Base-by-base conservation (phyloP, 495 filamentous ascomycete genomes). In the Xylaria intraflava region DNA sequence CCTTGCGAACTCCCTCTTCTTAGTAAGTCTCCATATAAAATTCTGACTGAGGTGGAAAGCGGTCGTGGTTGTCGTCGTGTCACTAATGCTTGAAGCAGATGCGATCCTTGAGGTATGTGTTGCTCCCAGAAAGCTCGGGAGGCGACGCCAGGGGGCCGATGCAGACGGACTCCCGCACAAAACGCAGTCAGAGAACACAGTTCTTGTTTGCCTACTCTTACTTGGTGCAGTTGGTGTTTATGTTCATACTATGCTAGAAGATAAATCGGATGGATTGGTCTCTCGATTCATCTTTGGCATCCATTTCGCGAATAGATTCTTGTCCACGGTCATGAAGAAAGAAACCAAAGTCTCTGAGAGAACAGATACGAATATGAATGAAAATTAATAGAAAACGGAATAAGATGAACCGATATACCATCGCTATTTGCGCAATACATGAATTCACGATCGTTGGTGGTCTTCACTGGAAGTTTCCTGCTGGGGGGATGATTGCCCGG, bases 121-220 rank as follows among this genome's bases (percentile, higher is more conserved):
- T 98, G 3, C 82, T 98, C 11, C 94, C 94, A 0, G 92, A 96
- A 61, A 86, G 80, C 53, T 80, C 83, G 14, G 75, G 75, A 48
- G 81, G 84, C 59, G 78, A 77, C 49, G 80, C 83, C 52, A 58
- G 64, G 40, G 82, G 80, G 9, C 82, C 83, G 23, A 84, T 83
- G 73, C 87, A 92, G 67, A 90, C 88, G 22, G 73, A 78, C 46
- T 68, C 78, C 12, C 82, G 91, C 57, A 82, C 87, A 16, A 91
- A 95, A 75, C 82, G 86, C 64, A 95, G 86, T 69, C 82, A 89
- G 66, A 78, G 93, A 51, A 96, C 90, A 3, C 90, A 96, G 74
- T 98, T 98, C 61, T 72, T 98, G 54, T 96, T 97, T 71, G 72
- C 92, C 54, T 98, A 98, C 72, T 87, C 89, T 35, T 98, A 97